Percentiles rank a stretch among this genome's conserved stretches.
Evolutionary conservation across 306 rosid genomes (phyloP).

Genomic region (Cicer bijugum): DNA sequence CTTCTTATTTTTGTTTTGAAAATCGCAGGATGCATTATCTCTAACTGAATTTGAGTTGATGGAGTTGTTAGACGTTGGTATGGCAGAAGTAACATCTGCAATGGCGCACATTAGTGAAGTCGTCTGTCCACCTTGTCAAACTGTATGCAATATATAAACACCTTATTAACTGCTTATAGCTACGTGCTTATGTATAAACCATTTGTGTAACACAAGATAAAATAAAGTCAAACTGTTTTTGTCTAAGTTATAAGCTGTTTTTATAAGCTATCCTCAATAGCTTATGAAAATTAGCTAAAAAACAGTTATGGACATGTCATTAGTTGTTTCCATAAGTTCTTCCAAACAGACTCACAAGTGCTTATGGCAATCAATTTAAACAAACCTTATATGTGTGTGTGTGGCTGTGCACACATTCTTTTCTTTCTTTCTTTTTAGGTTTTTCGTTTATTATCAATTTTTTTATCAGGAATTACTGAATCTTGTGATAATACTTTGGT

Average conservation of each 20-base stretch:
- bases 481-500: conserved; percentile 40
- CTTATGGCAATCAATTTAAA: too few relatives aligned
- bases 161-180: too few relatives aligned
- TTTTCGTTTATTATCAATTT: neutral
- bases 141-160: conserved; percentile 49
- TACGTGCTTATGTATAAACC: too few relatives aligned
- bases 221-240: too few relatives aligned
- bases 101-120: conserved; percentile 79
- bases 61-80: conserved; percentile 81
- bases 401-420: neutral
- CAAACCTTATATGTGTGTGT: too few relatives aligned
- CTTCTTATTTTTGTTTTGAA: neutral
- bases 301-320: too few relatives aligned
- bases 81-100: conserved; percentile 68
- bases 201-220: too few relatives aligned
- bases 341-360: too few relatives aligned
- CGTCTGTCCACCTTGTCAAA: conserved; percentile 85
- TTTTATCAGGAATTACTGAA: conserved; percentile 42
- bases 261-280: too few relatives aligned
- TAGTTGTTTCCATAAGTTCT: too few relatives aligned
- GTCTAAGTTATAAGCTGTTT: too few relatives aligned
- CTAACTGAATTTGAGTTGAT: conserved; percentile 84
- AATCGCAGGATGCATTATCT: conserved; percentile 75
- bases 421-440: neutral
- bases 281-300: too few relatives aligned